Percentiles rank a stretch among this genome's conserved stretches.
Evolutionary conservation across 371 early-diverging fungal genomes (phyloP).

Genomic region (Zancudomyces culisetae): DNA sequence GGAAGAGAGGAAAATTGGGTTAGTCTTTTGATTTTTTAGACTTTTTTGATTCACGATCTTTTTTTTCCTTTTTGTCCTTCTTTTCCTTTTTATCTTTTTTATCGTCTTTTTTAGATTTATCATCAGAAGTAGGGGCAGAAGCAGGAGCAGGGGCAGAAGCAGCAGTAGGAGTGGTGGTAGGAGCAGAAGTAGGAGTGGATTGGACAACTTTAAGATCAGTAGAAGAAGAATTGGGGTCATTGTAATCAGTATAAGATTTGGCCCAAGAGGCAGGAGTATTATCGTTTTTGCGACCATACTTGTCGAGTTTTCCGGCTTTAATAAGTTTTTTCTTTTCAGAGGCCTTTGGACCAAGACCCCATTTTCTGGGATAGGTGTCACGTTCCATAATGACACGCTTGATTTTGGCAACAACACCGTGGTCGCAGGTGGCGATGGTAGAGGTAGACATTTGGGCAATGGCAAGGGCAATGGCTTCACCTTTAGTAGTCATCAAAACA

Average conservation of each 20-base stretch:
- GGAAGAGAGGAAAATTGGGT: no score
- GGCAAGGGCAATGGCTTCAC: constrained; percentile 97
- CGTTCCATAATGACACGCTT: constrained; percentile 99
- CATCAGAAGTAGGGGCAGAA: constrained; percentile 11
- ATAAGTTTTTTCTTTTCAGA: constrained; percentile 91
- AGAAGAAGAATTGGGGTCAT: constrained; percentile 25
- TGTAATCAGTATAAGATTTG: constrained; percentile 50
- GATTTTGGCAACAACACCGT: constrained; percentile 95
- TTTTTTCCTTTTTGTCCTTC: constrained; percentile 19
- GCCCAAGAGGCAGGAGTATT: constrained; percentile 65
- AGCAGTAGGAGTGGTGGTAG: constrained; percentile 4
- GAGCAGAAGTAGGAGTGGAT: constrained; percentile 12
- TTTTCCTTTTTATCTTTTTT: constrained; percentile 21
- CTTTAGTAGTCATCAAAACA: constrained; percentile 98
- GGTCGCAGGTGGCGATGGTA: constrained; percentile 84
- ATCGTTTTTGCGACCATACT: constrained; percentile 75
- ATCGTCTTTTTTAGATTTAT: constrained; percentile 21
- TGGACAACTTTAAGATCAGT: constrained; percentile 6
- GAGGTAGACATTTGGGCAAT: constrained; percentile 93
- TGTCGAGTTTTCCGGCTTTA: constrained; percentile 92
- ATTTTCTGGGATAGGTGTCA: constrained; percentile 93
- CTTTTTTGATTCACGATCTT: constrained; percentile 17
- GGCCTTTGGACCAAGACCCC: constrained; percentile 95
- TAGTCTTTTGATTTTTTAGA: no score
- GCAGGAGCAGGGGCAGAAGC: constrained; percentile 29